Conservation (phyloP, 169 alveolate genomes). For the Plasmodium inui region DNA sequence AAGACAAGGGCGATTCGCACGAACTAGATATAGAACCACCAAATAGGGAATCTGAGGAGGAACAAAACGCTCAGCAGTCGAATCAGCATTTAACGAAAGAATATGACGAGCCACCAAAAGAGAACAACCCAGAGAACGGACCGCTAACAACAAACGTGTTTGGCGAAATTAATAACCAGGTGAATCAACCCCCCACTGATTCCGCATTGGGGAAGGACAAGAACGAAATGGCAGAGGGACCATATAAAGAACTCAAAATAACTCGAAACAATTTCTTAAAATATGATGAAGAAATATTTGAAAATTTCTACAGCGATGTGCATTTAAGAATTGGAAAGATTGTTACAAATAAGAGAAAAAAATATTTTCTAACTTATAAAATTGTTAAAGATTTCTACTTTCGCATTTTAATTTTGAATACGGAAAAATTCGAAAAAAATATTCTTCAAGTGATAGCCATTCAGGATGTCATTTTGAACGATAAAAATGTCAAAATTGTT, state of each 20-base stretch:
- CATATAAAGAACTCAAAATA: slow-evolving; percentile 26
- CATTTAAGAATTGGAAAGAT: slow-evolving; percentile 57
- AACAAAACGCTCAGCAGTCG: not conserved
- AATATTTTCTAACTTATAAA: slow-evolving; percentile 60
- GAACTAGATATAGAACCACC: not conserved
- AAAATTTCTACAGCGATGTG: slow-evolving; percentile 39
- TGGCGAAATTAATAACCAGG: not conserved
- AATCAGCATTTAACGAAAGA: not conserved
- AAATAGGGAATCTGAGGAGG: not conserved
- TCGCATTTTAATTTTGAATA: slow-evolving; percentile 67
- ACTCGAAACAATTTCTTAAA: slow-evolving; percentile 13
- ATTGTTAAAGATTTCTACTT: slow-evolving; percentile 48
- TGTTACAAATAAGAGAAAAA: slow-evolving; percentile 56
- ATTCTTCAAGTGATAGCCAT: slow-evolving; percentile 53
- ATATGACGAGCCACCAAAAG: not conserved
- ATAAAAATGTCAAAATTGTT: slow-evolving; percentile 55
- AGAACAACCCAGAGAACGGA: not conserved
- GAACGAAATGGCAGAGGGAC: slow-evolving; percentile 16
- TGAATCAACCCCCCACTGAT: not conserved
- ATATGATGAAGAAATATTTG: slow-evolving; percentile 34
- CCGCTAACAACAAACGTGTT: not conserved
- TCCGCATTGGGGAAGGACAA: not conserved
- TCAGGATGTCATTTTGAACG: slow-evolving; percentile 57
- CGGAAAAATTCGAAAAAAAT: slow-evolving; percentile 49
- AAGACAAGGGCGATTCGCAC: not conserved